phyloP scores from a whole-genome alignment of 1,284 basidiomycete species.

The Rhodotorula mucilaginosa region DNA sequence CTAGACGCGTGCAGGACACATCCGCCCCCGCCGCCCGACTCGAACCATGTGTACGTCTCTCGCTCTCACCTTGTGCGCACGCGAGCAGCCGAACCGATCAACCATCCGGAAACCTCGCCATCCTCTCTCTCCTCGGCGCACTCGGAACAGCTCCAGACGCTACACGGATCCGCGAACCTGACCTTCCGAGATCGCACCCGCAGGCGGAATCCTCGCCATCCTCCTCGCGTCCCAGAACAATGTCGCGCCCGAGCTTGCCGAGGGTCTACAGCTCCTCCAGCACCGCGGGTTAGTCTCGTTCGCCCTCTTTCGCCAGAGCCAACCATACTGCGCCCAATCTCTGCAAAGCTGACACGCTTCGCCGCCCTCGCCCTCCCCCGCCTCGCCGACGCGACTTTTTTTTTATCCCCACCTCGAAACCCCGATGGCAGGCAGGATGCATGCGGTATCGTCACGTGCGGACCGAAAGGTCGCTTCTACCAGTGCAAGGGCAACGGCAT shows the following conservation, averaged over 20 bases:
- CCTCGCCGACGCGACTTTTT: not conserved
- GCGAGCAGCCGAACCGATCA: too few species aligned
- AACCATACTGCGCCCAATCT: not conserved
- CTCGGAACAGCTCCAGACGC: not conserved
- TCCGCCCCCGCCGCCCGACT: too few species aligned
- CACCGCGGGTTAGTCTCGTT: slow-evolving; percentile 58
- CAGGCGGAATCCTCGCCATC: slow-evolving; percentile 44
- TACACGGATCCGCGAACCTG: not conserved
- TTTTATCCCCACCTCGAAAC: not conserved
- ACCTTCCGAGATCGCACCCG: not conserved
- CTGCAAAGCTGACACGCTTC: not conserved
- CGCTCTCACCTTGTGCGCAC: too few species aligned
- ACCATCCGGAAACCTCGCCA: too few species aligned
- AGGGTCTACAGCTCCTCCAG: slow-evolving; percentile 85
- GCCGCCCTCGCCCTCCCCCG: not conserved
- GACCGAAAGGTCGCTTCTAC: slow-evolving; percentile 88
- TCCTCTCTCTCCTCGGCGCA: too few species aligned
- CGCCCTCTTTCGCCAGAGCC: not conserved
- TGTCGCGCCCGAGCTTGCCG: slow-evolving; percentile 53
- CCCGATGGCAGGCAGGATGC: slow-evolving; percentile 78
- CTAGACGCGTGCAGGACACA: too few species aligned
- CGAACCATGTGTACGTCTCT: too few species aligned
- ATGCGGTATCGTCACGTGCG: slow-evolving; percentile 96
- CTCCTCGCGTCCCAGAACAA: slow-evolving; percentile 41
- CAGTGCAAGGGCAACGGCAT: slow-evolving; percentile 99